Conservation (phyloP, 495 filamentous ascomycete species). For the Aspergillus leporis region DNA sequence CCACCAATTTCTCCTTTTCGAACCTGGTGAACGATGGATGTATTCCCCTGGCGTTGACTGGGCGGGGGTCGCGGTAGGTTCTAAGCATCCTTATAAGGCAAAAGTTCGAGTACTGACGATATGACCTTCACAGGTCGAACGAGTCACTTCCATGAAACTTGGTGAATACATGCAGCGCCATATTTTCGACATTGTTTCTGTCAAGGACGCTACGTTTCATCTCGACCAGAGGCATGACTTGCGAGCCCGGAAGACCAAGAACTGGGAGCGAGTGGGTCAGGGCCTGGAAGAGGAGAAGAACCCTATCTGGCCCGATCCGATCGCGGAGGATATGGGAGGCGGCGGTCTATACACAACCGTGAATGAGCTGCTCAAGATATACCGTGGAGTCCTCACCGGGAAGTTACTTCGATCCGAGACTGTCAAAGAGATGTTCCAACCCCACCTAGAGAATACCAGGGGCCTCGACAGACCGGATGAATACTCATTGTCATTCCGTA, state of each 20-base stretch:
- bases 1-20: constrained; percentile 4
- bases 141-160: constrained; percentile 4
- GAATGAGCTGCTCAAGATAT: neutral
- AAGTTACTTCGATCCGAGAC: neutral
- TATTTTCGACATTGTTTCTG: neutral
- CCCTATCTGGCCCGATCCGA: neutral
- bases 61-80: neutral
- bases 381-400: neutral
- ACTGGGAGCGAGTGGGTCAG: neutral
- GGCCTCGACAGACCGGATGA: neutral
- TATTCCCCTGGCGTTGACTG: neutral
- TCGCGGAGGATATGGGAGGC: neutral
- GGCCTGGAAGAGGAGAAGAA: neutral
- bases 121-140: neutral
- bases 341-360: constrained; percentile 5
- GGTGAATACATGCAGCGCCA: constrained; percentile 6
- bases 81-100: neutral
- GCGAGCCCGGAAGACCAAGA: neutral
- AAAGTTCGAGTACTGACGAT: neutral
- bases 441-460: neutral
- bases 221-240: constrained; percentile 1
- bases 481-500: neutral
- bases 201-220: constrained; percentile 4
- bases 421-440: constrained; percentile 1
- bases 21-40: constrained; percentile 5